Evolutionary conservation across 371 early-diverging fungal genomes (phyloP).

Genomic region (Mortierella sp.): DNA sequence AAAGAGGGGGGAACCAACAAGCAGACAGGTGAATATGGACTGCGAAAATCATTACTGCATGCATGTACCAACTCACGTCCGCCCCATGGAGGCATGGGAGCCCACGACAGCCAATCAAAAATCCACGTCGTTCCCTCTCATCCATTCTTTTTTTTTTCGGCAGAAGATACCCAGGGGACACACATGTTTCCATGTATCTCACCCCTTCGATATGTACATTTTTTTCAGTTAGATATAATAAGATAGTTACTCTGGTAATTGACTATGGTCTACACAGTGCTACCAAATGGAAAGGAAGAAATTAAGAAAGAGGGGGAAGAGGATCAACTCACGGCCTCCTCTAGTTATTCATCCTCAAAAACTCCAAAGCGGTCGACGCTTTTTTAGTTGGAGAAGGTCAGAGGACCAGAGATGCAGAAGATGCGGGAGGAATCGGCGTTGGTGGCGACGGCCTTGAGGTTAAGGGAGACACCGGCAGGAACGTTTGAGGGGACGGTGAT

Average conservation of each 20-base stretch:
- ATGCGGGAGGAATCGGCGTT: constrained; percentile 14
- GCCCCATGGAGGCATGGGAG: no score
- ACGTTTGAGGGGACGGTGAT: constrained; percentile 48
- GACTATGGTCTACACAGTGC: constrained; percentile 9
- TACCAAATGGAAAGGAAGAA: background rate
- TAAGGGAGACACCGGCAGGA: constrained; percentile 36
- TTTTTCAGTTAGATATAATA: constrained; percentile 1
- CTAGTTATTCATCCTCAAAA: no score
- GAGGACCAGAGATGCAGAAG: constrained; percentile 52
- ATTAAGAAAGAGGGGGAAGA: background rate
- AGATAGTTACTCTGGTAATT: constrained; percentile 5
- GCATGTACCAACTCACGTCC: no score
- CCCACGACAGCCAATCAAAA: background rate
- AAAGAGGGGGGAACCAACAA: no score
- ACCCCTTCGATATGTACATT: constrained; percentile 10
- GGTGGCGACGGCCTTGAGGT: constrained; percentile 42
- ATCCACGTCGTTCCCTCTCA: no score
- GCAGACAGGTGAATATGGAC: no score
- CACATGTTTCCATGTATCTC: background rate
- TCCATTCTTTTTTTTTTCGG: background rate
- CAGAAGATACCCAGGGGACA: background rate
- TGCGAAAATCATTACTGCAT: no score
- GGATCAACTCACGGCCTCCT: background rate
- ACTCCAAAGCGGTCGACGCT: background rate
- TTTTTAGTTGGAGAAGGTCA: constrained; percentile 46